Conservation (phyloP, 73 alveolate genomes). For the Stentor coeruleus region DNA sequence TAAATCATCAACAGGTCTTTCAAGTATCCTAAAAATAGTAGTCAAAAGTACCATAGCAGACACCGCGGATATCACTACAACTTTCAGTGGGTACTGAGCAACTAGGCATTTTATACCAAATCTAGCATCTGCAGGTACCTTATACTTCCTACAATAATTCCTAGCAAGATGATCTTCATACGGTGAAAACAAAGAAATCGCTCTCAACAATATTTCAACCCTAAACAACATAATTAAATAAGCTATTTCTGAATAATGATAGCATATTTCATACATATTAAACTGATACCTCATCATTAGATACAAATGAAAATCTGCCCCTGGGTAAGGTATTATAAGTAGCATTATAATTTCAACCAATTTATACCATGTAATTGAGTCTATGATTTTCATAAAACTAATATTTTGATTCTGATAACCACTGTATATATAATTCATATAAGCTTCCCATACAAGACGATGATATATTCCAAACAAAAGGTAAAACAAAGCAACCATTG, state of each 20-base stretch:
- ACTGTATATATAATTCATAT: not conserved
- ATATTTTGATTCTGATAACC: not conserved
- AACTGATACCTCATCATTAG: not conserved
- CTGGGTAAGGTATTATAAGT: constrained; percentile 10
- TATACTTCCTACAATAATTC: not conserved
- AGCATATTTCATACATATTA: not conserved
- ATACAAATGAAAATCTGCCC: not conserved
- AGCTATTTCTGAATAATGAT: not conserved
- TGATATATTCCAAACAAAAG: not conserved
- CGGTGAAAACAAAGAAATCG: not conserved
- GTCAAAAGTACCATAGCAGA: not conserved
- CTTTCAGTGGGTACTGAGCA: not conserved
- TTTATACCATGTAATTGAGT: not conserved
- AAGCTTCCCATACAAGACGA: not conserved
- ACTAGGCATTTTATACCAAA: not conserved
- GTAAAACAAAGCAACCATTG: not conserved
- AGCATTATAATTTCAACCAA: not conserved
- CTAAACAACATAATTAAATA: not conserved
- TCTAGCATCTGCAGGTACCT: constrained; percentile 15
- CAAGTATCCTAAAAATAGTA: not conserved
- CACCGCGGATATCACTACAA: not conserved
- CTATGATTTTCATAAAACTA: not conserved
- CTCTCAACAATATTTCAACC: not conserved
- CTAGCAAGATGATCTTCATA: constrained; percentile 11
- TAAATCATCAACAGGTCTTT: not conserved